phyloP scores from a whole-genome alignment of 192 early-diverging fungal genomes.

The Umbelopsis isabellina region DNA sequence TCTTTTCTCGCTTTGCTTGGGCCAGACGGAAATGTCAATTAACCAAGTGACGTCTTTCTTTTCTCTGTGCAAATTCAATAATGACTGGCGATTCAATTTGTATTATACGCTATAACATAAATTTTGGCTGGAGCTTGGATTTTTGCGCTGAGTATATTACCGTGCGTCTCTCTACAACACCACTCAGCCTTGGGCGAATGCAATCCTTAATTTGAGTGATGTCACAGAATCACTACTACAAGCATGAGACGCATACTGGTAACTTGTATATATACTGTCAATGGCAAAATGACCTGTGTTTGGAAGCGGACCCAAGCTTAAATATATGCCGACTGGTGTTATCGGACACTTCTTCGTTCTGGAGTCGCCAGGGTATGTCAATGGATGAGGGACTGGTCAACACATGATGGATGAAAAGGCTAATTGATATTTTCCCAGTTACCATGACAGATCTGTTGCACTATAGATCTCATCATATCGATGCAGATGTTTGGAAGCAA shows the following conservation, averaged over 20 bases:
- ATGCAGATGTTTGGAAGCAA: conserved; percentile 6
- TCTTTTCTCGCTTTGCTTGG: background rate
- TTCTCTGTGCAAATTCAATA: background rate
- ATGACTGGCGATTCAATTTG: too few relatives aligned
- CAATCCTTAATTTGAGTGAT: background rate
- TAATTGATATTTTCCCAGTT: background rate
- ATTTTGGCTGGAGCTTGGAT: too few relatives aligned
- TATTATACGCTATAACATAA: too few relatives aligned
- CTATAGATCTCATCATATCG: conserved; percentile 5
- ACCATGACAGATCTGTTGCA: background rate
- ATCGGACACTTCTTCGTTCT: conserved; percentile 4
- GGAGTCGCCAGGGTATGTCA: background rate
- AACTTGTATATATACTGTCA: conserved; percentile 4
- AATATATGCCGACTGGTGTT: conserved; percentile 5
- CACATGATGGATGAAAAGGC: too few relatives aligned
- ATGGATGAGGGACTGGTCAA: background rate
- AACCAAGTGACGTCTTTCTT: conserved; percentile 4
- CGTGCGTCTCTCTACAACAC: background rate
- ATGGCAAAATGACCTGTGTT: background rate
- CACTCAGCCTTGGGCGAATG: background rate
- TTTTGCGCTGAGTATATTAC: background rate
- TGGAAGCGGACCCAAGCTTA: background rate
- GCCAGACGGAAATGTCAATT: background rate
- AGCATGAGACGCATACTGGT: background rate
- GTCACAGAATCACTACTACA: conserved; percentile 14